Percentiles rank a stretch among this genome's conserved stretches.
Conservation (phyloP, 208 protist genomes). For the Trypanosoma melophagium region DNA sequence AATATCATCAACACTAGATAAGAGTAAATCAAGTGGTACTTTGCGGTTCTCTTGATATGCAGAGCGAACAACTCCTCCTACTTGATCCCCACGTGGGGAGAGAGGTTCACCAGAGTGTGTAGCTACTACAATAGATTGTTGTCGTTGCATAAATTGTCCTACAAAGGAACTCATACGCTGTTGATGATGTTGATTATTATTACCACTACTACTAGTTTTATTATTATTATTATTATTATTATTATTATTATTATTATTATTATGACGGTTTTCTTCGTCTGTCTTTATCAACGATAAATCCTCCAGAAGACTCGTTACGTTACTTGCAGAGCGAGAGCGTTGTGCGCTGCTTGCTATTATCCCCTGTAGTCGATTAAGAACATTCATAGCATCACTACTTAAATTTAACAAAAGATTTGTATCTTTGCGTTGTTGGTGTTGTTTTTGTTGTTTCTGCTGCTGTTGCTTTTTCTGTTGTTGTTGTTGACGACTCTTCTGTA, state of each 20-base stretch:
- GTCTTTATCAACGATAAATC: constrained; percentile 4
- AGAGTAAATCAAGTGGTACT: constrained; percentile 76
- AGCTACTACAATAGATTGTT: constrained; percentile 64
- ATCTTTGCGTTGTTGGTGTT: constrained; percentile 4
- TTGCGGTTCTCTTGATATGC: constrained; percentile 64
- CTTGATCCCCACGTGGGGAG: constrained; percentile 75
- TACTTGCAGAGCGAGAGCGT: constrained; percentile 7
- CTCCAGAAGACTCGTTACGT: constrained; percentile 26
- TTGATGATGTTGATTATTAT: constrained; percentile 29
- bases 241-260: no score
- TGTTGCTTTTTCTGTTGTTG: background rate
- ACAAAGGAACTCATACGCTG: constrained; percentile 58
- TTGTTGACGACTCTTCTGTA: background rate
- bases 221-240: no score
- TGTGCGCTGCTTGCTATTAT: constrained; percentile 39
- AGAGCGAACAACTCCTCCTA: constrained; percentile 60
- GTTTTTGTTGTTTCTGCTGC: background rate
- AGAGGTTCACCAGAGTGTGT: constrained; percentile 74
- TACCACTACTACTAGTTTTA: no score
- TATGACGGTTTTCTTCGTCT: constrained; percentile 25
- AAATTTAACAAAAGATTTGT: constrained; percentile 11
- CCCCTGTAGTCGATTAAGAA: constrained; percentile 37
- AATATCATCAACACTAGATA: constrained; percentile 87
- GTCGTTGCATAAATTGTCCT: constrained; percentile 59
- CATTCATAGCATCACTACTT: constrained; percentile 33